Evolutionary conservation across 1,284 basidiomycete genomes (phyloP), one percentile per base, ranked within the genome.

Genomic region (Cutaneotrichosporon sp.): DNA sequence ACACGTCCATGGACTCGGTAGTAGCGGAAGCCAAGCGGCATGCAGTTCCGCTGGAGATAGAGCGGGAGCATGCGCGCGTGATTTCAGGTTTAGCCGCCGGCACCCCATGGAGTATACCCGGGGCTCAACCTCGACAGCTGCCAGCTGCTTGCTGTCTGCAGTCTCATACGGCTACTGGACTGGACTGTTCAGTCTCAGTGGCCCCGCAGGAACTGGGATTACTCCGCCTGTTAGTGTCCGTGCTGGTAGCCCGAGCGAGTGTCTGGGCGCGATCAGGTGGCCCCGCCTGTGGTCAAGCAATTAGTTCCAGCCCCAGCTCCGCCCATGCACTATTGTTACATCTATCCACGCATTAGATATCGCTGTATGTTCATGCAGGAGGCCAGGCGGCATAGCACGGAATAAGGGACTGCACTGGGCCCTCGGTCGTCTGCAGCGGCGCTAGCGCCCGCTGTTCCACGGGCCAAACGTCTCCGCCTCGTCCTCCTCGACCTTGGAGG

Each of bases 391-490:
- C n/a, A n/a, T n/a, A n/a, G n/a, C n/a, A n/a, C n/a, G n/a, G n/a
- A n/a, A n/a, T n/a, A n/a, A n/a, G n/a, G n/a, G n/a, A n/a, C n/a
- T n/a, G n/a, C n/a, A n/a, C n/a, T n/a, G n/a, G n/a, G n/a, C n/a
- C n/a, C n/a, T n/a, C n/a, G n/a, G n/a, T n/a, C 45, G 22, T 11
- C 22, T 14, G 18, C 18, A 13, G 29, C 20, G 18, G 2, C 14
- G 18, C 31, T 51, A 42, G 7, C 51, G 51, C 22, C 33, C 51
- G 24, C 51, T 53, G 34, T 69, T 67, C 59, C 66, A 75, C 10
- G 70, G 69, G 22, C 73, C 73, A 62, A 70, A 75, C 16, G 53
- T 55, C 52, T 67, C 69, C 9, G 49, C 64, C 10, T 67, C 67
- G 14, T 63, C 65, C 58, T 63, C 50, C 20, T 63, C 60, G 27